Conservation (phyloP, 2,329 filamentous ascomycete genomes). For the Mollisia scopiformis region DNA sequence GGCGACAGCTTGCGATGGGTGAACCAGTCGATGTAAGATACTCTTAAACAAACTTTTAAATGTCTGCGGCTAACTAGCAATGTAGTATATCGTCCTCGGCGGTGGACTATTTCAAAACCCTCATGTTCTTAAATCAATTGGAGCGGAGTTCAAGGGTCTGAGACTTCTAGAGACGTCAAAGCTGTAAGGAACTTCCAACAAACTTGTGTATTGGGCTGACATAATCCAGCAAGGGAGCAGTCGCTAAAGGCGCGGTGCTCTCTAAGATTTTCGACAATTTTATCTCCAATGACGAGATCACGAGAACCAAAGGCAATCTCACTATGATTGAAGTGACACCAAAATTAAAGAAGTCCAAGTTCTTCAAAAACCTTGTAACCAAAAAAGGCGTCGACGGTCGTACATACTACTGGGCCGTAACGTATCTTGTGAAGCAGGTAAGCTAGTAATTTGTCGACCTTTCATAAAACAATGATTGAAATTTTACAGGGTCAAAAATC, state of each 20-base stretch:
- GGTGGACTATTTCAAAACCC: constrained; percentile 13
- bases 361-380: background rate
- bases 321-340: constrained; percentile 4
- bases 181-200: background rate
- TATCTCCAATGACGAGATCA: constrained; percentile 1
- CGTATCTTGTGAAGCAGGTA: background rate
- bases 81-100: constrained; percentile 15
- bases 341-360: background rate
- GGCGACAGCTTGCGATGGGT: background rate
- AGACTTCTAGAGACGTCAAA: constrained; percentile 1
- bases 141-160: background rate
- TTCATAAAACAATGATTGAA: background rate
- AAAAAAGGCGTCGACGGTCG: background rate
- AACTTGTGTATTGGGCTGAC: background rate
- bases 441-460: background rate
- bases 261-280: constrained; percentile 5
- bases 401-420: background rate
- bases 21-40: constrained; percentile 3
- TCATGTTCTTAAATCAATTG: constrained; percentile 1
- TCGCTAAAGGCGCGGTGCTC: constrained; percentile 14
- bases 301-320: background rate
- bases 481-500: background rate
- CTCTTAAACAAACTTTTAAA: background rate
- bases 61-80: background rate
- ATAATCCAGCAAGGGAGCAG: constrained; percentile 13